A percentile compares a stretch with the other conserved stretches of the same genome.
phyloP scores from a whole-genome alignment of 495 filamentous ascomycete species.

The Thozetella sp. region DNA sequence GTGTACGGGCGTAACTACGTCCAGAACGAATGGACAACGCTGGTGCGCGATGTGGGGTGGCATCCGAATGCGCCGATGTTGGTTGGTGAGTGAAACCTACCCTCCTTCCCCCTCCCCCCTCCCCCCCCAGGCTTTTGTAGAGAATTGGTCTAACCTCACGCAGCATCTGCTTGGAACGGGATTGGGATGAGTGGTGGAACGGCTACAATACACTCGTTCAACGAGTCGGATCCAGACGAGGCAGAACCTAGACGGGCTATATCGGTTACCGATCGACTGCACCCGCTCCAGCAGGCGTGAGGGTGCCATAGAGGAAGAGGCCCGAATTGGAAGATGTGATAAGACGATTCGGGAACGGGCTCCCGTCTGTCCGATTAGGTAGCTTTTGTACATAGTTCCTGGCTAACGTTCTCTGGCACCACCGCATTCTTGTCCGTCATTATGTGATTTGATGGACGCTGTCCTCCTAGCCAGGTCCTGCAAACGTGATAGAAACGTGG shows the following conservation, averaged over 20 bases:
- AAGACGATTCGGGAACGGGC: neutral
- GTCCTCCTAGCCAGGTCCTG: neutral
- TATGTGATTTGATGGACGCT: neutral
- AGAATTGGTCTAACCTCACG: slow-evolving; percentile 8
- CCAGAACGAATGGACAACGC: slow-evolving; percentile 66
- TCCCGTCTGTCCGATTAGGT: slow-evolving; percentile 1
- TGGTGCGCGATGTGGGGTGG: slow-evolving; percentile 93
- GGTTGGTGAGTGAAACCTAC: slow-evolving; percentile 62
- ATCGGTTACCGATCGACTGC: slow-evolving; percentile 53
- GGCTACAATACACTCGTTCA: slow-evolving; percentile 76
- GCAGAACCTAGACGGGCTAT: slow-evolving; percentile 60
- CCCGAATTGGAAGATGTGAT: slow-evolving; percentile 11
- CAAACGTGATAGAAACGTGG: neutral
- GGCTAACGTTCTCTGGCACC: neutral
- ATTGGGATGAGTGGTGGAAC: slow-evolving; percentile 70
- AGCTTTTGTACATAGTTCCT: slow-evolving; percentile 3
- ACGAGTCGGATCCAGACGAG: slow-evolving; percentile 67
- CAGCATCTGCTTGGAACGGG: slow-evolving; percentile 82
- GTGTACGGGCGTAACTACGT: slow-evolving; percentile 25
- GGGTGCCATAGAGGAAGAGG: neutral
- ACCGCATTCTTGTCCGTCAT: neutral
- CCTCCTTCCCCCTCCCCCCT: neutral
- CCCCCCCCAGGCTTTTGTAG: neutral
- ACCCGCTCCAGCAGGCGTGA: neutral
- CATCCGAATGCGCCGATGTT: slow-evolving; percentile 88